Evolutionary conservation across 495 filamentous ascomycete species (phyloP), one percentile per base, ranked within the genome.

Genomic region (Penicillium coffeae): DNA sequence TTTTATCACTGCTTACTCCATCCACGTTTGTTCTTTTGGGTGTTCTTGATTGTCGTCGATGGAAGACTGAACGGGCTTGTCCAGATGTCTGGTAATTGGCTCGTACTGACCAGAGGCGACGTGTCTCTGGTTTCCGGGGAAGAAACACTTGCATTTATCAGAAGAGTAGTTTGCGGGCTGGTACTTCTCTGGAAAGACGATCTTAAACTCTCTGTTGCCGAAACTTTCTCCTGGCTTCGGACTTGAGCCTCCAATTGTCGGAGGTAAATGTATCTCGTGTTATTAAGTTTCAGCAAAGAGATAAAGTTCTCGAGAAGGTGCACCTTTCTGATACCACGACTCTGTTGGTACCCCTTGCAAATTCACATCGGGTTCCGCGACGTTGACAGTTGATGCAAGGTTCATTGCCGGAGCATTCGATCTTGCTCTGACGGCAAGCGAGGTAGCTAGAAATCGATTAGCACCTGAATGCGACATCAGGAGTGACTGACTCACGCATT

Each of bases 371-470:
- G 1, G 63, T 15, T 5, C 25, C 16, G 19, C 58, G 51, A 19
- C 62, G 43, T 39, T 50, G 51, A 41, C 66, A 72, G 43, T 69
- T 66, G 18, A 47, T 53, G 42, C 69, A 72, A 8, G 69, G 66
- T 6, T 59, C 53, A 7, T 48, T 36, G 36, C 63, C 66, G 3
- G 66, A 67, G 51, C 66, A 72, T 51, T 67, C 68, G 47, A 70
- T 70, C 45, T 72, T 72, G 47, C 66, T 65, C 33, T 64, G 58
- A 1, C 69, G 61, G 34, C 66, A 70, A 14, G 64, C 57, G 38
- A 54, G 39, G 39, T 63, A 68, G 43, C 68, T 71, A 42, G n/a
- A n/a, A n/a, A n/a, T n/a, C n/a, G n/a, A n/a, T n/a, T n/a, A n/a
- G n/a, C n/a, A n/a, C n/a, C n/a, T n/a, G n/a, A n/a, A n/a, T n/a